Evolutionary conservation across 2,329 filamentous ascomycete species (phyloP).

Genomic region (Zasmidium cellare): DNA sequence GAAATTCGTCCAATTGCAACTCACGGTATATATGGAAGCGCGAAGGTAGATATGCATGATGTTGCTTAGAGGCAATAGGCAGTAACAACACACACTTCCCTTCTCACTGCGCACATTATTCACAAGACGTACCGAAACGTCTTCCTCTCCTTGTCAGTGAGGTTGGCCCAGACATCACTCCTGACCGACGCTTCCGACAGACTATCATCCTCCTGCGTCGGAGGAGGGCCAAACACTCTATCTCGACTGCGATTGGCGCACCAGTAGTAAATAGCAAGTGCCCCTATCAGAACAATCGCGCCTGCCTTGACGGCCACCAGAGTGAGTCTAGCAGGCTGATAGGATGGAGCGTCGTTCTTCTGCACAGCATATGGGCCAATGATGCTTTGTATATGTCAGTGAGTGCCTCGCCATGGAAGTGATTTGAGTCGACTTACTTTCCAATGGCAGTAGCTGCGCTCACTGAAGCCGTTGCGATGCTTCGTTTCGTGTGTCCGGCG

Average conservation of each 20-base stretch:
- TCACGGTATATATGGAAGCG: no score
- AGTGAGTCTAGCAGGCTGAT: conserved; percentile 44
- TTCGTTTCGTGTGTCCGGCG: conserved; percentile 68
- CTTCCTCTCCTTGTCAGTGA: conserved; percentile 6
- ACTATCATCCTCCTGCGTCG: neutral
- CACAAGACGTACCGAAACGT: conserved; percentile 4
- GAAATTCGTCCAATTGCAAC: no score
- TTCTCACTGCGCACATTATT: no score
- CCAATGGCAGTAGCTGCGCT: conserved; percentile 35
- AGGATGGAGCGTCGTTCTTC: conserved; percentile 37
- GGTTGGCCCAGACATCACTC: neutral
- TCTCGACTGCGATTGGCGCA: conserved; percentile 13
- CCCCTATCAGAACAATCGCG: conserved; percentile 40
- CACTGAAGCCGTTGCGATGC: conserved; percentile 57
- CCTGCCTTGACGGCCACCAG: conserved; percentile 37
- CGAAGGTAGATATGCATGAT: no score
- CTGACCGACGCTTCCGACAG: neutral
- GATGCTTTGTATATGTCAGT: no score
- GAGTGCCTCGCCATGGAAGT: no score
- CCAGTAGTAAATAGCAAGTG: conserved; percentile 43
- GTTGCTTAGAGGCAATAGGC: no score
- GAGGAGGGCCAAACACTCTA: neutral
- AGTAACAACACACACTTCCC: no score
- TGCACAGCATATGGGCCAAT: conserved; percentile 40
- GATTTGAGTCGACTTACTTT: no score